Evolutionary conservation across 106 monocot genomes (phyloP).

Genomic region (Chionographis japonica): DNA sequence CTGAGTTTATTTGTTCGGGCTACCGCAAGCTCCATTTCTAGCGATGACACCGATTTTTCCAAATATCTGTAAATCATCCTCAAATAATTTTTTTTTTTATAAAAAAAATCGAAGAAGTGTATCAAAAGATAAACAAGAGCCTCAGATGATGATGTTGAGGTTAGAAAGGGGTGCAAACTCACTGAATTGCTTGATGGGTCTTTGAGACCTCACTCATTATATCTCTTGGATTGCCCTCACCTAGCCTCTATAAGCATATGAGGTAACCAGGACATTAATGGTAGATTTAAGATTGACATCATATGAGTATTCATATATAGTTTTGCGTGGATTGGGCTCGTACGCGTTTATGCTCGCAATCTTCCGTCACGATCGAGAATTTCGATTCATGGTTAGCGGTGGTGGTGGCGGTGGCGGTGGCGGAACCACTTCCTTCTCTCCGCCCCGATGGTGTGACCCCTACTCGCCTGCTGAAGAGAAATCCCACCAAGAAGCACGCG

Average conservation of each 20-base stretch:
- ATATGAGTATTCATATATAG: too few species aligned
- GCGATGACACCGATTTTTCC: slow-evolving; percentile 58
- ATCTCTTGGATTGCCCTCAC: slow-evolving; percentile 36
- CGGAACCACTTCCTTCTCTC: background rate
- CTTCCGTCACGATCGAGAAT: slow-evolving; percentile 1
- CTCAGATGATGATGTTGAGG: background rate
- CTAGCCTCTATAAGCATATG: slow-evolving; percentile 32
- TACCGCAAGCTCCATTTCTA: slow-evolving; percentile 79
- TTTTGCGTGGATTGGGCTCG: background rate
- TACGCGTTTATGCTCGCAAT: slow-evolving; percentile 55
- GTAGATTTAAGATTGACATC: background rate
- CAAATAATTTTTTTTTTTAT: too few species aligned
- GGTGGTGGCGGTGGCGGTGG: too few species aligned
- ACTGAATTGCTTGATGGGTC: slow-evolving; percentile 77
- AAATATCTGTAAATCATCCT: slow-evolving; percentile 36
- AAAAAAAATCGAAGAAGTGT: too few species aligned
- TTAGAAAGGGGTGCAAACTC: slow-evolving; percentile 13
- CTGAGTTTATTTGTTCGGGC: slow-evolving; percentile 25
- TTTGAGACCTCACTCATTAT: slow-evolving; percentile 69
- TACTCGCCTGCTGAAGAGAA: slow-evolving; percentile 36
- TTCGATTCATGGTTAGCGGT: slow-evolving; percentile 2
- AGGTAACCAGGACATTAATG: background rate
- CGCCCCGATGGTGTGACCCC: background rate
- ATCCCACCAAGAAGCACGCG: slow-evolving; percentile 48
- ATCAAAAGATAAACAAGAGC: background rate